A percentile compares a stretch with the other conserved stretches of the same genome.
phyloP scores from a whole-genome alignment of 805 yeast species.

The Naumovozyma castellii region DNA sequence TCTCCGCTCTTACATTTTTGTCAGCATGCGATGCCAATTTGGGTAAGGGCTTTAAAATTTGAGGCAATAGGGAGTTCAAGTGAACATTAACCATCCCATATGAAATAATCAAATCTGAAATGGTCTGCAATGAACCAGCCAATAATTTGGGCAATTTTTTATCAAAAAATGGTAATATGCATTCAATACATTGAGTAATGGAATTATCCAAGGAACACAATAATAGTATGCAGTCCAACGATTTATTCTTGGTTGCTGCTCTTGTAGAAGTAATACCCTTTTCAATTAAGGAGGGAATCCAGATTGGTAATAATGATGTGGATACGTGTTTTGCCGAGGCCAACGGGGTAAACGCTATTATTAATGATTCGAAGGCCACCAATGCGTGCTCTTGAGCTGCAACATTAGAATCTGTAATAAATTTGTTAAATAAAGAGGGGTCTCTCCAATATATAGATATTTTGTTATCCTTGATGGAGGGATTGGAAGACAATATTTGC shows the following conservation, averaged over 20 bases:
- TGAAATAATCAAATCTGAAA: constrained; percentile 42
- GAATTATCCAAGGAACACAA: constrained; percentile 61
- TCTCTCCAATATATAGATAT: constrained; percentile 32
- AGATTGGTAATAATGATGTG: constrained; percentile 2
- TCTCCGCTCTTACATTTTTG: constrained; percentile 71
- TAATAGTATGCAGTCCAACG: constrained; percentile 52
- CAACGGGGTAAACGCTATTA: constrained; percentile 1
- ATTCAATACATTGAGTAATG: constrained; percentile 51
- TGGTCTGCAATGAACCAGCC: constrained; percentile 51
- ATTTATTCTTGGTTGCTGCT: constrained; percentile 58
- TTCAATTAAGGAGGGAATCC: constrained; percentile 47
- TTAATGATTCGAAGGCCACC: constrained; percentile 40
- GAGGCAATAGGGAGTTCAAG: constrained; percentile 2
- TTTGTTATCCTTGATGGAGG: constrained; percentile 4
- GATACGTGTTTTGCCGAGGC: neutral
- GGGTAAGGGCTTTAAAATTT: constrained; percentile 51
- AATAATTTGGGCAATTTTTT: constrained; percentile 72
- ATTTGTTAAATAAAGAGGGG: constrained; percentile 47
- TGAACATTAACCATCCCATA: constrained; percentile 16
- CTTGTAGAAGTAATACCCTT: constrained; percentile 73
- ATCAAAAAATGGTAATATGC: constrained; percentile 46
- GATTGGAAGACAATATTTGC: constrained; percentile 37
- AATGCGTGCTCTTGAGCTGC: constrained; percentile 86
- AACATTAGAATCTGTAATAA: constrained; percentile 73
- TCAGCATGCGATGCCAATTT: constrained; percentile 80